Base-by-base conservation (phyloP, 495 filamentous ascomycete genomes). In the Penicillium taxi region DNA sequence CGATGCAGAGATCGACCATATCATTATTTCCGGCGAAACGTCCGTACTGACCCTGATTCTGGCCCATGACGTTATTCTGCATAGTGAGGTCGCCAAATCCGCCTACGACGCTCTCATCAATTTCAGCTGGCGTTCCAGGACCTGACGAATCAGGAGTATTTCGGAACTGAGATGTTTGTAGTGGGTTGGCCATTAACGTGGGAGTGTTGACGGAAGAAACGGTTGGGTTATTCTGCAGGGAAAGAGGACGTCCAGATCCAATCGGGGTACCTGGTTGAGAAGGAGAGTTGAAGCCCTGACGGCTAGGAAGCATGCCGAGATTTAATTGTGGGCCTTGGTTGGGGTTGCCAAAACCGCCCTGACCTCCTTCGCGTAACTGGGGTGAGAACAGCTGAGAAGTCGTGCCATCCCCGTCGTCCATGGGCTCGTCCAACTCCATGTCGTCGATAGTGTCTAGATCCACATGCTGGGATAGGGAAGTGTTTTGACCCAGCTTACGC, bases 131-230 rank as follows among this genome's bases (percentile, higher is more conserved):
- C 9, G 84, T 86, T 29, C 80, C 80, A 9, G 84, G 83, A 30
- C 74, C 73, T 12, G 82, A 86, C 8, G 81, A 82, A 52, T 87
- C 80, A 28, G 82, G 82, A 1, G 83, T 86, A 43, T 72, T 72
- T 37, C 70, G 69, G 43, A 75, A 80, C 40, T 81, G 74, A n/a
- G 72, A 67, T 27, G 72, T 72, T 44, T 78, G 72, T 24, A 76
- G 61, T 20, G 81, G 78, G 38, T 73, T 66, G 5, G 80, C 81
- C 41, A 72, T 80, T 37, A 96, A 66, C 8, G 89, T 94, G 0
- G 89, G 91, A 3, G 88, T 95, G 52, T 96, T 96, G 35, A 95
- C 89, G 23, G 89, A 95, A 8, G 91, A 94, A n/a, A 96, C 86
- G 0, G 88, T 96, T 16, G 91, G 91, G 52, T 96, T 96, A 53